Base-by-base conservation (phyloP, 2,329 filamentous ascomycete genomes). In the Trichophyton benhamiae region DNA sequence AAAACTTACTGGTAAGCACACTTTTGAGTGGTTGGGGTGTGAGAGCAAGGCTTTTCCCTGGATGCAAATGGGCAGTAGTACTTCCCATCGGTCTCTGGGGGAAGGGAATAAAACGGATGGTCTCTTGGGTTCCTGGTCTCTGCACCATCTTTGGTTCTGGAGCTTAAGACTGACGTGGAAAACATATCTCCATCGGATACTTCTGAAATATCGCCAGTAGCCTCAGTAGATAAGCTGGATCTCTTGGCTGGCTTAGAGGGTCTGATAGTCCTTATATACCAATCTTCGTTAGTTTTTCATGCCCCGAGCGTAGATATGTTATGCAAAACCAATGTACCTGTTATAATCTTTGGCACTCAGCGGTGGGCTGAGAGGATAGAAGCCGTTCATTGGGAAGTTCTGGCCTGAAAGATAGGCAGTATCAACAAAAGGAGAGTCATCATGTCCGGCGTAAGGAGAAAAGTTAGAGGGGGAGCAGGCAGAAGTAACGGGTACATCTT, bases 11-110 rank as follows among this genome's bases (percentile, higher is more conserved):
- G 91, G 73, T 96, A 97, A 78, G 96, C 95, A 85, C 92, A 96
- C 83, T 96, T 96, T 68, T 97, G 88, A 79, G 95, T 94, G 71
- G 95, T 94, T 46, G 91, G 85, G 77, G 89, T 88, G 84, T 96
- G 92, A 75, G 83, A 88, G 83, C 92, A 97, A 70, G 85, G 80
- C 58, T 82, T 77, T 62, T 80, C 78, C 68, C 84, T 87, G 60
- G 67, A 69, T 73, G 87, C 85, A 80, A 87, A 94, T 4, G 92
- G 92, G 80, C 92, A 97, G 78, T 95, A 90, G 78, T 94, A 97
- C 63, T 95, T 83, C 71, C 90, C 91, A 75, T 96, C 89, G 64
- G 67, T 72, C 59, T 73, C 71, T 52, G 76, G 74, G n/a, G 74
- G 69, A 65, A 75, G 65, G 48, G 74, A 72, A 64, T 77, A 77